Evolutionary conservation across 2,329 filamentous ascomycete species (phyloP).

Genomic region (Colletotrichum simmondsii): DNA sequence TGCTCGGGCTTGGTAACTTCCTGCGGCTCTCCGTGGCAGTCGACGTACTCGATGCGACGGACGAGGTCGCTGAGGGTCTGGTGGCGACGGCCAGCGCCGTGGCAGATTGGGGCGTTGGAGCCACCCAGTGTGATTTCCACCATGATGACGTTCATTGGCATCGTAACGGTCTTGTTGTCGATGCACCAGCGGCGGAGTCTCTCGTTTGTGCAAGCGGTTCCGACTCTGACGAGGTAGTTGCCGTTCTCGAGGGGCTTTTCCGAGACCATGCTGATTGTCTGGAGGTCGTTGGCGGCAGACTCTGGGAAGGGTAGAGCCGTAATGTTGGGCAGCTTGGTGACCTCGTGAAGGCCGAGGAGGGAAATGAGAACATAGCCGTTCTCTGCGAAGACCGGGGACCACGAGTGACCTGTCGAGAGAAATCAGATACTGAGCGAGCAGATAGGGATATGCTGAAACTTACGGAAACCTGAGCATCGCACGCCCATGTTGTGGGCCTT

Average conservation of each 20-base stretch:
- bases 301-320: slow-evolving; percentile 40
- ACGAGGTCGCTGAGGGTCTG: slow-evolving; percentile 55
- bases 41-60: slow-evolving; percentile 58
- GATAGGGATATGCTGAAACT: neutral
- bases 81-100: slow-evolving; percentile 56
- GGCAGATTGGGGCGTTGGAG: slow-evolving; percentile 56
- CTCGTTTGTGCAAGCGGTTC: neutral
- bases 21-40: slow-evolving; percentile 54
- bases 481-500: neutral
- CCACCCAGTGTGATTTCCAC: slow-evolving; percentile 60
- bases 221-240: slow-evolving; percentile 29
- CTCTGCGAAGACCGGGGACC: neutral
- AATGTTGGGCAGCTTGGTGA: neutral
- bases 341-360: neutral
- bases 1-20: slow-evolving; percentile 49
- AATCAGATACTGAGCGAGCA: neutral
- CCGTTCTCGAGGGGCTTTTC: slow-evolving; percentile 41
- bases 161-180: slow-evolving; percentile 43
- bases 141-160: slow-evolving; percentile 58
- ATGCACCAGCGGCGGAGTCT: neutral
- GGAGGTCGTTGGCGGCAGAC: slow-evolving; percentile 46
- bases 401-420: neutral
- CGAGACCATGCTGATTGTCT: slow-evolving; percentile 48
- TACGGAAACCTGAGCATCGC: neutral
- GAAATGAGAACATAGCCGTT: neutral